phyloP scores from a whole-genome alignment of 139 green algal species.

The Yamagishiella unicocca region DNA sequence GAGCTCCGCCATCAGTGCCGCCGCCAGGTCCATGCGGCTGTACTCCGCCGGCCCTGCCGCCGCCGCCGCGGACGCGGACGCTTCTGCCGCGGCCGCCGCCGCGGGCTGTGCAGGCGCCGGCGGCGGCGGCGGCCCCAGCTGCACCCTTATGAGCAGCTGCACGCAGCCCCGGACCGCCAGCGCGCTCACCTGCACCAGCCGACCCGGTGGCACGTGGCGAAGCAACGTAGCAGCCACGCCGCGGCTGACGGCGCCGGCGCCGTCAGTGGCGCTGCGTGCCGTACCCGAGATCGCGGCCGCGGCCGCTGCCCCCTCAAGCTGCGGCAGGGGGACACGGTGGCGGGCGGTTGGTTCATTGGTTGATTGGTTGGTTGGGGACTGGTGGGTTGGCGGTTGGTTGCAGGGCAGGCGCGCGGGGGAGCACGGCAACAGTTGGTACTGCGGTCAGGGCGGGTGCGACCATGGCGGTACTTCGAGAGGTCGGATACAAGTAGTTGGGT shows the following conservation, averaged over 20 bases:
- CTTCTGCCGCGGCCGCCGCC: not conserved
- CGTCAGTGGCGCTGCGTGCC: not conserved
- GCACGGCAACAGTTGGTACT: too few species aligned
- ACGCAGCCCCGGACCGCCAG: conserved; percentile 26
- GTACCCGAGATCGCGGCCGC: not conserved
- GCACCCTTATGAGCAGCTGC: conserved; percentile 18
- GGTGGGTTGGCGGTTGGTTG: too few species aligned
- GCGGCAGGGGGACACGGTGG: too few species aligned
- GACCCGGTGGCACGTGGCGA: conserved; percentile 11
- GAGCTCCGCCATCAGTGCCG: not conserved
- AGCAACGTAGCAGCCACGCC: conserved; percentile 1
- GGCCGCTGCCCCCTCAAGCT: not conserved
- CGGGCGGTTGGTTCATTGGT: too few species aligned
- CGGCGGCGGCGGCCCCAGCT: not conserved
- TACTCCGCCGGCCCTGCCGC: not conserved
- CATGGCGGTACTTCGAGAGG: too few species aligned
- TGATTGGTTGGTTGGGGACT: too few species aligned
- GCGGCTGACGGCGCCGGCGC: conserved; percentile 1
- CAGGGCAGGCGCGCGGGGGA: too few species aligned
- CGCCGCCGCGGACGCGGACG: not conserved
- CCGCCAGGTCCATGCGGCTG: not conserved
- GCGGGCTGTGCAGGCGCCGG: not conserved
- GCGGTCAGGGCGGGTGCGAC: too few species aligned
- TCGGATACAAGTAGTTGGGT: too few species aligned
- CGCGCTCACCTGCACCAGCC: conserved; percentile 15